Conservation (phyloP, 768 basidiomycete species). For the Cantharellus anzutake region DNA sequence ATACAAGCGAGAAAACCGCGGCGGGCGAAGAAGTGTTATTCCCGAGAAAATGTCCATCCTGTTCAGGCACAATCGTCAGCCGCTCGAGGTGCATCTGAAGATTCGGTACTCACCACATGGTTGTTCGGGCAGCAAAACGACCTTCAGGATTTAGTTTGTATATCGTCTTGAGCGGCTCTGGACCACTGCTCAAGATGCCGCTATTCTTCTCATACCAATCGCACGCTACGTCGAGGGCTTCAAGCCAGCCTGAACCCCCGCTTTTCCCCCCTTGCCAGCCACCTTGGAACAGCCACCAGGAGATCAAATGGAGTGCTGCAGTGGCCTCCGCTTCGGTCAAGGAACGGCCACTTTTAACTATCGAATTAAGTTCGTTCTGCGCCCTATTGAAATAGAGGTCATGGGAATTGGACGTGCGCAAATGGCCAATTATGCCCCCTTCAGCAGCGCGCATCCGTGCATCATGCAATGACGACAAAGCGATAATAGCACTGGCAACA, state of each 20-base stretch:
- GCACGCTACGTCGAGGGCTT: slow-evolving; percentile 46
- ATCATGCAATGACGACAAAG: slow-evolving; percentile 54
- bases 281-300: slow-evolving; percentile 52
- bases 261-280: not conserved
- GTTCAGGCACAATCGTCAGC: not conserved
- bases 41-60: not conserved
- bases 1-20: not conserved
- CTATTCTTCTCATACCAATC: slow-evolving; percentile 32
- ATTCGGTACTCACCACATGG: not conserved
- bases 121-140: not conserved
- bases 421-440: slow-evolving; percentile 32
- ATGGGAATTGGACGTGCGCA: slow-evolving; percentile 33
- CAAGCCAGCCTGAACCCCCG: slow-evolving; percentile 48
- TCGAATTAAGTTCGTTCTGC: slow-evolving; percentile 21
- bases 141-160: not conserved
- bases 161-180: not conserved
- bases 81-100: not conserved
- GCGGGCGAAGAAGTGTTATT: not conserved
- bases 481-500: slow-evolving; percentile 53
- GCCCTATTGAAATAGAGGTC: slow-evolving; percentile 51
- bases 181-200: not conserved
- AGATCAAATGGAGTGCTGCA: slow-evolving; percentile 60
- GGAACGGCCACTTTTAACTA: slow-evolving; percentile 35
- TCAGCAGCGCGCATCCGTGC: slow-evolving; percentile 40
- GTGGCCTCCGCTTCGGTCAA: slow-evolving; percentile 53